Percentiles rank a stretch among this genome's conserved stretches.
Conservation (phyloP, 768 basidiomycete genomes). For the Saitozyma podzolica region DNA sequence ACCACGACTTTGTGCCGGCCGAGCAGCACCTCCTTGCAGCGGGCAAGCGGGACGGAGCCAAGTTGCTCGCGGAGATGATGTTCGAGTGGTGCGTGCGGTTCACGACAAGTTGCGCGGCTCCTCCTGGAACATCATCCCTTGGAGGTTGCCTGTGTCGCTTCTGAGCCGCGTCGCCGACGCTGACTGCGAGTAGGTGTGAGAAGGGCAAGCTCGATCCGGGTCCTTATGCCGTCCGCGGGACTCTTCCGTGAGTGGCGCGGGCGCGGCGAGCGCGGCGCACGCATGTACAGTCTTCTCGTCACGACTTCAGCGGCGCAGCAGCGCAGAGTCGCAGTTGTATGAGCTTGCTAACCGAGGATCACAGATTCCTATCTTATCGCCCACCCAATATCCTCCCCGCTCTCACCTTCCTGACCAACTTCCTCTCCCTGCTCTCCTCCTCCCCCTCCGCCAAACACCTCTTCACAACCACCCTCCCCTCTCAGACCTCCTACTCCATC, state of each 20-base stretch:
- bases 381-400: slow-evolving; percentile 92
- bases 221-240: slow-evolving; percentile 78
- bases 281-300: too few relatives aligned
- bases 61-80: slow-evolving; percentile 81
- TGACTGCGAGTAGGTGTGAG: slow-evolving; percentile 27
- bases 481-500: slow-evolving; percentile 12
- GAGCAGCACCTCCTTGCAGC: slow-evolving; percentile 81
- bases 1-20: slow-evolving; percentile 71
- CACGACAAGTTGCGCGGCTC: background rate
- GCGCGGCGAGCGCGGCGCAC: too few relatives aligned
- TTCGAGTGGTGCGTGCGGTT: slow-evolving; percentile 64
- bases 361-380: slow-evolving; percentile 62
- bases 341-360: background rate
- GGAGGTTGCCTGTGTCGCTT: too few relatives aligned
- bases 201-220: slow-evolving; percentile 61
- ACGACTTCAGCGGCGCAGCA: too few relatives aligned
- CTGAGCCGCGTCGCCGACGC: too few relatives aligned
- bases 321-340: too few relatives aligned
- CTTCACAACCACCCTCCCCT: slow-evolving; percentile 32
- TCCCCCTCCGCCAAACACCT: slow-evolving; percentile 28
- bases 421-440: slow-evolving; percentile 63
- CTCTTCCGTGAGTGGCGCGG: slow-evolving; percentile 67
- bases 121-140: too few relatives aligned
- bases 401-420: slow-evolving; percentile 83
- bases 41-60: slow-evolving; percentile 84